Conservation (phyloP, 208 protist genomes). For the Crithidia sp. region DNA sequence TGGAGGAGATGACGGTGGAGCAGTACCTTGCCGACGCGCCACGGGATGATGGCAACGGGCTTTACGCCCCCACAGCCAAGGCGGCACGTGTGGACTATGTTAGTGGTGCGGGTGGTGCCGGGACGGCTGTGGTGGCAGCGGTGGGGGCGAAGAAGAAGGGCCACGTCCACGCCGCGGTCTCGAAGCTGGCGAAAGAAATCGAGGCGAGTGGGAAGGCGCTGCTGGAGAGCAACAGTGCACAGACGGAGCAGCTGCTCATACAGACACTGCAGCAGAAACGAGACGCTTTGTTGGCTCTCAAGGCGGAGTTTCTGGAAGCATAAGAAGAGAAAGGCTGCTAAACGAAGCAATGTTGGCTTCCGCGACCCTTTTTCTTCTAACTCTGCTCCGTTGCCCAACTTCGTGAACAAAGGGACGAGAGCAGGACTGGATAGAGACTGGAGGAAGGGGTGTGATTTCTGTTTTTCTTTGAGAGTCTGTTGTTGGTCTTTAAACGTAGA, state of each 20-base stretch:
- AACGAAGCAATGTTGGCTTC: too few species aligned
- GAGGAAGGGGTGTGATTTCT: too few species aligned
- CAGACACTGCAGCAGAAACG: conserved; percentile 34
- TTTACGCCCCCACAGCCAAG: conserved; percentile 32
- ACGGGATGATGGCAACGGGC: conserved; percentile 48
- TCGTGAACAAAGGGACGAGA: too few species aligned
- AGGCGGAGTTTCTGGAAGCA: conserved; percentile 19
- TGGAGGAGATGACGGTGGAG: conserved; percentile 72
- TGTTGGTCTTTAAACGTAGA: too few species aligned
- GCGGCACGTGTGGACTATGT: conserved; percentile 29
- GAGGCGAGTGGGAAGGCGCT: conserved; percentile 19
- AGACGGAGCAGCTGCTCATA: conserved; percentile 28
- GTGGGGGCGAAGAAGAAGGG: conserved; percentile 26
- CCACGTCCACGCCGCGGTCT: conserved; percentile 24
- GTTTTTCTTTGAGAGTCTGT: too few species aligned
- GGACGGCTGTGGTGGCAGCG: conserved; percentile 1
- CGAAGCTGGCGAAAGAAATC: conserved; percentile 34
- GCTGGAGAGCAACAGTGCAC: conserved; percentile 13
- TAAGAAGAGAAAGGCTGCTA: neutral
- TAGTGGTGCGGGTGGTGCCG: neutral
- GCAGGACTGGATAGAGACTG: too few species aligned
- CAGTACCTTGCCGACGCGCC: conserved; percentile 22
- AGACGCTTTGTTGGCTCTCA: conserved; percentile 20
- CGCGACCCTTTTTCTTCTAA: too few species aligned
- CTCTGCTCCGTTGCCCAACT: too few species aligned